Base-by-base conservation (phyloP, 352 stramenopile genomes). In the Phytophthora megakarya region DNA sequence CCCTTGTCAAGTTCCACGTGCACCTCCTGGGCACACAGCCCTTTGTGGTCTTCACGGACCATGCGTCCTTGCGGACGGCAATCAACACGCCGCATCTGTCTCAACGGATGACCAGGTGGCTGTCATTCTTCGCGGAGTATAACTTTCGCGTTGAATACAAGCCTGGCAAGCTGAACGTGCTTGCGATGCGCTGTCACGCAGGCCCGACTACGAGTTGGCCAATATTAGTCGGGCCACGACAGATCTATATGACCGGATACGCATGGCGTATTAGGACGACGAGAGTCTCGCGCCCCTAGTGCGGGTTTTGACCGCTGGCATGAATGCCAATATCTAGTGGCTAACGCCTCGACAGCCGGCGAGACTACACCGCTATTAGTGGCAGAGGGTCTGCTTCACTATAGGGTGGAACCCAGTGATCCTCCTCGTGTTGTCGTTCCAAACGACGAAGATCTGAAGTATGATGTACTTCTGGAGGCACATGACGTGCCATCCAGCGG, bases 201-300 rank as follows among this genome's bases (percentile, higher is more conserved):
- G n/a, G n/a, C n/a, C n/a, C n/a, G n/a, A n/a, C n/a, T n/a, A n/a
- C n/a, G n/a, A n/a, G n/a, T n/a, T n/a, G n/a, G n/a, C n/a, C n/a
- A n/a, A n/a, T 18, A 48, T 48, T 32, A 48, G 19, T 32, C 42
- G 42, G 42, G 42, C n/a, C 42, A 32, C 44, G n/a, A 51, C 13
- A 10, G 5, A 51, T 38, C 44, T 39, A 7, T 51, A 51, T 25
- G 44, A 51, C 23, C 26, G 44, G 15, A 38, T 51, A 26, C 16
- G 30, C 26, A 3, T 42, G 28, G 28, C 16, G 18, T 40, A 42
- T 26, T 30, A 30, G 13, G 46, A 42, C 28, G 30, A 53, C 21
- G 28, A 23, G 3, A 42, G n/a, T 11, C 28, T 42, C 16, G 46
- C 26, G 15, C 12, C 46, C 22, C 19, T 53, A 1, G 26, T 30